Evolutionary conservation across 768 basidiomycete species (phyloP).

Genomic region (Phaeotremella fagi): DNA sequence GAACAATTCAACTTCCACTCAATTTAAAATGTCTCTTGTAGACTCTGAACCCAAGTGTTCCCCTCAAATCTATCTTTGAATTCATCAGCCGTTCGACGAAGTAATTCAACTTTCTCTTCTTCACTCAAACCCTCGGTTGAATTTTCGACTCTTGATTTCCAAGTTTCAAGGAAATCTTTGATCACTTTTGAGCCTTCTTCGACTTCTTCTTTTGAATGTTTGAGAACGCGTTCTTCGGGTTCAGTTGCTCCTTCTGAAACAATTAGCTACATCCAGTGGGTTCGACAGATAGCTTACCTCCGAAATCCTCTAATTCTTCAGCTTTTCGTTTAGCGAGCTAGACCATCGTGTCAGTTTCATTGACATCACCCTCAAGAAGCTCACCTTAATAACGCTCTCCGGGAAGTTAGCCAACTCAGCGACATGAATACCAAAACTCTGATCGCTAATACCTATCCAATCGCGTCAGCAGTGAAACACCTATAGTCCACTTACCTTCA

Average conservation of each 20-base stretch:
- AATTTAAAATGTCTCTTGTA: constrained; percentile 36
- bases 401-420: constrained; percentile 98
- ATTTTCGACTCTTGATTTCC: constrained; percentile 57
- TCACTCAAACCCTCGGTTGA: constrained; percentile 53
- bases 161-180: constrained; percentile 68
- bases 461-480: background rate
- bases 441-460: constrained; percentile 74
- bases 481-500: constrained; percentile 58
- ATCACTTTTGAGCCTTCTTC: constrained; percentile 78
- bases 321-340: constrained; percentile 88
- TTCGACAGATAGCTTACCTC: constrained; percentile 50
- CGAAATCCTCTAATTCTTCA: constrained; percentile 84
- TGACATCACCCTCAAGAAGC: constrained; percentile 14
- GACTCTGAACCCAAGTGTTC: constrained; percentile 61
- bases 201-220: constrained; percentile 59
- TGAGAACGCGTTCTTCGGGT: constrained; percentile 47
- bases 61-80: constrained; percentile 66
- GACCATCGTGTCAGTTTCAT: background rate
- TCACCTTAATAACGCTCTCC: constrained; percentile 79
- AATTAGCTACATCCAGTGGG: background rate
- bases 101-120: constrained; percentile 54
- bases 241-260: constrained; percentile 28
- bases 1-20: background rate
- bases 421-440: constrained; percentile 97
- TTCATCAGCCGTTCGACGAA: constrained; percentile 62